Evolutionary conservation across 495 filamentous ascomycete species (phyloP).

Genomic region (Wilcoxina mikolae): DNA sequence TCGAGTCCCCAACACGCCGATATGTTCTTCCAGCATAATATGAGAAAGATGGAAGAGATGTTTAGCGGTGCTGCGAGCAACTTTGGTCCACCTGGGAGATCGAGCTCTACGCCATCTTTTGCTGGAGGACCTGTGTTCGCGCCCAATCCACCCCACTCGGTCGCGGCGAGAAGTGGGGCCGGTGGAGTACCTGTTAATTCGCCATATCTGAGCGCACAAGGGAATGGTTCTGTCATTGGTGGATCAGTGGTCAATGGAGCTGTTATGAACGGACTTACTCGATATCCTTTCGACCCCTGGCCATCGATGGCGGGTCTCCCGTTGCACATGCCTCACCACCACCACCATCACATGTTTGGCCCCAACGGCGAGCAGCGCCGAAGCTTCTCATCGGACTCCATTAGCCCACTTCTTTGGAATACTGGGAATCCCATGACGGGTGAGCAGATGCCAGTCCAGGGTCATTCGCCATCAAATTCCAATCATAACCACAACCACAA

Average conservation of each 20-base stretch:
- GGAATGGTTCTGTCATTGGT: not conserved
- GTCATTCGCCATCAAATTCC: not conserved
- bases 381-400: conserved; percentile 1
- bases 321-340: not conserved
- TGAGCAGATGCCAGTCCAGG: not conserved
- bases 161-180: not conserved
- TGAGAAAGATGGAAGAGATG: conserved; percentile 13
- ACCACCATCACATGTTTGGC: not conserved
- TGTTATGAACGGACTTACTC: not conserved
- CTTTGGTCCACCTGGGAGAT: conserved; percentile 1
- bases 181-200: conserved; percentile 1
- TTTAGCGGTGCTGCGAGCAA: conserved; percentile 4
- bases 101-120: conserved; percentile 13
- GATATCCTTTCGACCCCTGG: not conserved
- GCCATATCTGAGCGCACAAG: not conserved
- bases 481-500: not conserved
- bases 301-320: not conserved
- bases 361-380: not conserved
- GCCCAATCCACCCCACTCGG: conserved; percentile 22
- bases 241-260: not conserved
- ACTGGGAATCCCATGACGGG: not conserved
- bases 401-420: not conserved
- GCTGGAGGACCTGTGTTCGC: conserved; percentile 19
- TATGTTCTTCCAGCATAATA: conserved; percentile 14
- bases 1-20: conserved; percentile 14